These are phyloP conservation scores for Imleria badia DNA, from an alignment of 768 basidiomycete species.

Conservation along the genomic window DNA sequence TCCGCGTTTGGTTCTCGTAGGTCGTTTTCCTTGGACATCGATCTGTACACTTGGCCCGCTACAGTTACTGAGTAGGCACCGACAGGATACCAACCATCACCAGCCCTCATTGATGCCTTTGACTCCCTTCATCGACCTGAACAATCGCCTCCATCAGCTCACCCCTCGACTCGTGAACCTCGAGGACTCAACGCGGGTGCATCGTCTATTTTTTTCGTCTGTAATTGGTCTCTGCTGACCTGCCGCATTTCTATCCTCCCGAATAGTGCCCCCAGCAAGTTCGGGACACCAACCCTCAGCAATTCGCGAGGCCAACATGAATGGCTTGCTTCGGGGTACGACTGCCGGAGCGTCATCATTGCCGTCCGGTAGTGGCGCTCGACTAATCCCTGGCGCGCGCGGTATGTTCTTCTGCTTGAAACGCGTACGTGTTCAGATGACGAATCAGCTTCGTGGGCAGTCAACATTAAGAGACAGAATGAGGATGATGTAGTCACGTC, in stretches of 20 bases:
- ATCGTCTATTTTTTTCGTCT: not conserved
- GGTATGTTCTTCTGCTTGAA: not conserved
- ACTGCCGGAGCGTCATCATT: not conserved
- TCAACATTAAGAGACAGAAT: slow-evolving; percentile 9
- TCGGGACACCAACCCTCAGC: slow-evolving; percentile 7
- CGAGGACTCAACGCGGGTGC: not conserved
- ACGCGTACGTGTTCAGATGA: not conserved
- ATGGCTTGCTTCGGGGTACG: not conserved
- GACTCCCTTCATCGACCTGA: not conserved
- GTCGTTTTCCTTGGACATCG: not conserved
- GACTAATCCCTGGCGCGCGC: not conserved
- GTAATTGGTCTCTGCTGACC: not conserved
- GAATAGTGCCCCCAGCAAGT: not conserved
- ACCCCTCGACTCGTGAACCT: not conserved
- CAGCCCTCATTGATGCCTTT: slow-evolving; percentile 15
- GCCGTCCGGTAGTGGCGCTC: not conserved
- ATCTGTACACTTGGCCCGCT: not conserved
- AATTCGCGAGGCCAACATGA: slow-evolving; percentile 4
- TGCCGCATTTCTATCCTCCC: not conserved
- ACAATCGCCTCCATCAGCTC: not conserved
- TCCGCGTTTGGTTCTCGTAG: not conserved
- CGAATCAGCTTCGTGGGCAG: not conserved
- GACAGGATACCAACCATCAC: slow-evolving; percentile 15
- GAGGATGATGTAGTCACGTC: slow-evolving; percentile 6
- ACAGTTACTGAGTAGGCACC: not conserved